Percentiles rank a stretch among this genome's conserved stretches.
Evolutionary conservation across 2,329 filamentous ascomycete species (phyloP).

Genomic region (Nannizzia gypsea): DNA sequence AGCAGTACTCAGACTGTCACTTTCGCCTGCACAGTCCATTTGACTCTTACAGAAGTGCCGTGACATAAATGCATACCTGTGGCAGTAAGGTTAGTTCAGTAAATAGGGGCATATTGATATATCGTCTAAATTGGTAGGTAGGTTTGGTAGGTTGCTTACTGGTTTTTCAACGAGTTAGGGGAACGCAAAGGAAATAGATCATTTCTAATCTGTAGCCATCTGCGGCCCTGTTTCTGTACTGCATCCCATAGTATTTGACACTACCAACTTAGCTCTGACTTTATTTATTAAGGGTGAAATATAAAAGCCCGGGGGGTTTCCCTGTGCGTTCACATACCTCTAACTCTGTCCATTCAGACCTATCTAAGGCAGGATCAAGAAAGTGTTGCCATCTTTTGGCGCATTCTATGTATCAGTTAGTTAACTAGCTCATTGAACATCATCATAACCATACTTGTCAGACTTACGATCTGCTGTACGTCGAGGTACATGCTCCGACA

Average conservation of each 20-base stretch:
- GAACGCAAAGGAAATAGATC: neutral
- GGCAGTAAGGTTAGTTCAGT: neutral
- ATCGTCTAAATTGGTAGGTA: neutral
- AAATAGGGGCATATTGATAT: neutral
- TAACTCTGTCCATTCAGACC: neutral
- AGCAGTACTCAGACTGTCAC: neutral
- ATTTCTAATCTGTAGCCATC: neutral
- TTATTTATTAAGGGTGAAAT: neutral
- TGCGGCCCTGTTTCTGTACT: neutral
- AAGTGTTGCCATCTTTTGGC: neutral
- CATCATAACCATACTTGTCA: neutral
- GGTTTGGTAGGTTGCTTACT: neutral
- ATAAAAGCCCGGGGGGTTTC: neutral
- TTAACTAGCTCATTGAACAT: neutral
- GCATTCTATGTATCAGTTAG: neutral
- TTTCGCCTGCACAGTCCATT: neutral
- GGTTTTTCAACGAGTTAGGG: slow-evolving; percentile 1
- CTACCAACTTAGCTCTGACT: neutral
- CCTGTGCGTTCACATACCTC: neutral
- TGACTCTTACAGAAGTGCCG: neutral
- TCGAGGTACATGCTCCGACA: neutral
- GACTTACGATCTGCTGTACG: slow-evolving; percentile 1
- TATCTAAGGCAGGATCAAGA: neutral
- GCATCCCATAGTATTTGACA: neutral
- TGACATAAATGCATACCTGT: neutral